A percentile compares a stretch with the other conserved stretches of the same genome.
These are phyloP conservation scores for Rhodamnia rubescens DNA, from an alignment of 345 rosid species.

Conservation along the genomic window DNA sequence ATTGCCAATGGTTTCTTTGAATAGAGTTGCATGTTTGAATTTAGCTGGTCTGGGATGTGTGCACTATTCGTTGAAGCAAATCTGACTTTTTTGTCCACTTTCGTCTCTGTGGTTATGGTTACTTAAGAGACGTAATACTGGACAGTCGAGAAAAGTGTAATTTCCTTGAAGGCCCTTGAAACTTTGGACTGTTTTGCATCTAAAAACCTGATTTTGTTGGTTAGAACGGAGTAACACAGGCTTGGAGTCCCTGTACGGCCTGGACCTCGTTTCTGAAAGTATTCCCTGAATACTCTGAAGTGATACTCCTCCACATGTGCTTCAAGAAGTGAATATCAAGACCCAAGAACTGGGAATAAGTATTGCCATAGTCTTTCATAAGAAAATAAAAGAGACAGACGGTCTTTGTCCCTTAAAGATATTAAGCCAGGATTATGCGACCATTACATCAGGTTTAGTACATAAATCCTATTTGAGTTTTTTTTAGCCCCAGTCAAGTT, in stretches of 20 bases:
- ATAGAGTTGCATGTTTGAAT: neutral
- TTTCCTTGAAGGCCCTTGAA: neutral
- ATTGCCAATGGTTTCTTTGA: neutral
- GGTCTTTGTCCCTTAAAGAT: too few relatives aligned
- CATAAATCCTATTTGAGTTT: neutral
- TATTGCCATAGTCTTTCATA: too few relatives aligned
- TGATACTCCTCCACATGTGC: too few relatives aligned
- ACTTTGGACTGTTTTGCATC: neutral
- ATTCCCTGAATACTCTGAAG: too few relatives aligned
- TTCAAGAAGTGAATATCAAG: too few relatives aligned
- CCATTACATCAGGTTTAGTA: neutral
- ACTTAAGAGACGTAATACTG: neutral
- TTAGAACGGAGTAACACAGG: neutral
- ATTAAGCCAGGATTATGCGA: neutral
- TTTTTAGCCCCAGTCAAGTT: neutral
- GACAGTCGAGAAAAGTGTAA: neutral
- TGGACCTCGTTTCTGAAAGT: too few relatives aligned
- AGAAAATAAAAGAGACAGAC: too few relatives aligned
- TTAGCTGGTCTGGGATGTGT: neutral
- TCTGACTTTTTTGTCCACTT: neutral
- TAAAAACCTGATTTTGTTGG: neutral
- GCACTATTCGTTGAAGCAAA: neutral
- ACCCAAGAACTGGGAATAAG: too few relatives aligned
- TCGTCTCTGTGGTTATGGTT: neutral
- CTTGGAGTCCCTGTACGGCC: too few relatives aligned